These are phyloP conservation scores for Bjerkandera adusta DNA, from an alignment of 1,284 basidiomycete genomes.

Conservation along the genomic window DNA sequence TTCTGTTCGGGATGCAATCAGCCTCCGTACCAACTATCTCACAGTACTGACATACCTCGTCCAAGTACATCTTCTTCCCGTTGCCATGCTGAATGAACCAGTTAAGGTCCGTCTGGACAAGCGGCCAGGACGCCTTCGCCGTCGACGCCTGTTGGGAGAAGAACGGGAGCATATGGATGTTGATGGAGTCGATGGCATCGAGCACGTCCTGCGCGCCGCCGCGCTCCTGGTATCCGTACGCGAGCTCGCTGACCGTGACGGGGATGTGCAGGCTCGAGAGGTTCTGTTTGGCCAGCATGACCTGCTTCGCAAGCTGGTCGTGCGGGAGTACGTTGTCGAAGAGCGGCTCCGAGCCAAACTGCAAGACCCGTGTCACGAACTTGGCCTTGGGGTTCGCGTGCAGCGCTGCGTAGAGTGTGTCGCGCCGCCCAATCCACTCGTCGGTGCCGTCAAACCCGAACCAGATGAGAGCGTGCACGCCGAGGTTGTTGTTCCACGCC, in stretches of 20 bases:
- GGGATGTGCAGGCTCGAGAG: constrained; percentile 56
- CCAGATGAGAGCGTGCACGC: constrained; percentile 76
- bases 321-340: constrained; percentile 60
- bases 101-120: constrained; percentile 55
- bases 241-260: constrained; percentile 59
- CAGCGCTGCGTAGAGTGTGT: constrained; percentile 52
- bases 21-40: neutral
- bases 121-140: constrained; percentile 58
- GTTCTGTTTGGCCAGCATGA: constrained; percentile 46
- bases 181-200: constrained; percentile 62
- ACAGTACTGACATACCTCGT: constrained; percentile 42
- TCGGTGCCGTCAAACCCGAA: constrained; percentile 61
- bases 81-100: constrained; percentile 60
- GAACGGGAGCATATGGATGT: constrained; percentile 75
- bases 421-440: constrained; percentile 54
- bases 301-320: constrained; percentile 52
- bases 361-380: constrained; percentile 64
- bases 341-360: constrained; percentile 76
- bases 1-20: constrained; percentile 42
- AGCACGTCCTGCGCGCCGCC: constrained; percentile 58
- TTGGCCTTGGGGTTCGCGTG: constrained; percentile 63
- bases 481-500: constrained; percentile 66
- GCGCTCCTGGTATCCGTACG: constrained; percentile 48
- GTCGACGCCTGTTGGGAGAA: constrained; percentile 59
- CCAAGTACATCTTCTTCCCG: constrained; percentile 73